Conservation (phyloP, 1,284 basidiomycete species). For the Psilocybe mexicana region DNA sequence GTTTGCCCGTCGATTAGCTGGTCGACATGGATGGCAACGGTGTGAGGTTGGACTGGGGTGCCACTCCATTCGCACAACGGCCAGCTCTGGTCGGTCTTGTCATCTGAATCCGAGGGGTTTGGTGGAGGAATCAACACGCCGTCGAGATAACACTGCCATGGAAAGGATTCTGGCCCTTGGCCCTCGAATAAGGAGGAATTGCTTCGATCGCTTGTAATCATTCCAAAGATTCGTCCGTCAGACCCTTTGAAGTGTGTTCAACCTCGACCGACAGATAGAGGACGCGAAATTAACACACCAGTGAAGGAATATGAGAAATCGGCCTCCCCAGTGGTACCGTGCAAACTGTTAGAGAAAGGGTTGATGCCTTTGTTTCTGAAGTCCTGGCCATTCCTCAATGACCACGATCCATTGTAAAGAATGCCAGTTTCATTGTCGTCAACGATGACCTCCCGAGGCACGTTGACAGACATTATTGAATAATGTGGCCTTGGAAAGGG, state of each 20-base stretch:
- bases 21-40: conserved; percentile 1
- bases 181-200: background rate
- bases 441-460: conserved; percentile 2
- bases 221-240: background rate
- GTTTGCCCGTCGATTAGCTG: background rate
- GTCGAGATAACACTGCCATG: background rate
- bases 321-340: background rate
- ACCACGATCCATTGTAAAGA: background rate
- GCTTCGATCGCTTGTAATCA: background rate
- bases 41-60: background rate
- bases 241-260: background rate
- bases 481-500: background rate
- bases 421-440: background rate
- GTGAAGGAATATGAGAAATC: background rate
- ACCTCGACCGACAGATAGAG: background rate
- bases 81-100: background rate
- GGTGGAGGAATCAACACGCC: background rate
- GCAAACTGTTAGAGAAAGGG: background rate
- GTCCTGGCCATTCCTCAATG: background rate
- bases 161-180: background rate
- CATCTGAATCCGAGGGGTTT: background rate
- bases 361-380: background rate
- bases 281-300: background rate
- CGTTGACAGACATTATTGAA: background rate
- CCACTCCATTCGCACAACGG: conserved; percentile 5